Percentiles rank a stretch among this genome's conserved stretches.
phyloP scores from a whole-genome alignment of 148 eudicot species.

The Nepenthes gracilis region DNA sequence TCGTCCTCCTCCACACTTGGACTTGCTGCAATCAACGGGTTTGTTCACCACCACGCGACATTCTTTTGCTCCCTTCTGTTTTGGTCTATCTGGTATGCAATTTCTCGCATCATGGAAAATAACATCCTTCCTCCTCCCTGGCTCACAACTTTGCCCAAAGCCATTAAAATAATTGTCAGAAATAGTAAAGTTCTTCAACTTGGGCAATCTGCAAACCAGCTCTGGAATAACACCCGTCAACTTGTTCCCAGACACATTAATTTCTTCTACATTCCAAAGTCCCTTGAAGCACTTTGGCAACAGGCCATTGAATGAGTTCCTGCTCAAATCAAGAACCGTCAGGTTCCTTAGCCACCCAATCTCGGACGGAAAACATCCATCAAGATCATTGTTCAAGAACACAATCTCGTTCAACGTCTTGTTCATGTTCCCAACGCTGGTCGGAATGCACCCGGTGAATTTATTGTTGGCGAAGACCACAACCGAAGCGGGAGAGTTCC shows the following conservation, averaged over 20 bases:
- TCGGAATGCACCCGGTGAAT: slow-evolving; percentile 58
- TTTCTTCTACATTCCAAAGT: slow-evolving; percentile 14
- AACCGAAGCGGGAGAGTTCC: slow-evolving; percentile 50
- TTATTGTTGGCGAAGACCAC: slow-evolving; percentile 53
- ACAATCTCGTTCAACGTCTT: slow-evolving; percentile 30
- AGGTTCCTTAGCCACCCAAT: slow-evolving; percentile 23
- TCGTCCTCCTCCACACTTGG: slow-evolving; percentile 17
- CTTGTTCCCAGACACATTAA: slow-evolving; percentile 27
- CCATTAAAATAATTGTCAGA: slow-evolving; percentile 31
- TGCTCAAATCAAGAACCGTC: slow-evolving; percentile 25
- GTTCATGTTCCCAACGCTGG: slow-evolving; percentile 38
- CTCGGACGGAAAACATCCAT: slow-evolving; percentile 46
- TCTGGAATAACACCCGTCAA: slow-evolving; percentile 31
- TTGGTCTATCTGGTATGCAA: slow-evolving; percentile 25
- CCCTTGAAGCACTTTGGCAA: slow-evolving; percentile 24
- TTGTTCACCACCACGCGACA: slow-evolving; percentile 18
- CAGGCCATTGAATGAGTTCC: slow-evolving; percentile 25
- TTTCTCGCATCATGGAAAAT: slow-evolving; percentile 21
- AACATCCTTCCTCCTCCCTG: slow-evolving; percentile 1
- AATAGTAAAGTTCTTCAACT: slow-evolving; percentile 14
- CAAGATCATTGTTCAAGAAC: slow-evolving; percentile 28
- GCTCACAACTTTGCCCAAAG: slow-evolving; percentile 15
- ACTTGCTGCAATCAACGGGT: slow-evolving; percentile 31
- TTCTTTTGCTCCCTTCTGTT: slow-evolving; percentile 23
- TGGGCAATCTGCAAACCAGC: slow-evolving; percentile 30